Percentiles rank a stretch among this genome's conserved stretches.
Evolutionary conservation across 192 early-diverging fungal species (phyloP).

Genomic region (Phlyctochytrium planicorne): DNA sequence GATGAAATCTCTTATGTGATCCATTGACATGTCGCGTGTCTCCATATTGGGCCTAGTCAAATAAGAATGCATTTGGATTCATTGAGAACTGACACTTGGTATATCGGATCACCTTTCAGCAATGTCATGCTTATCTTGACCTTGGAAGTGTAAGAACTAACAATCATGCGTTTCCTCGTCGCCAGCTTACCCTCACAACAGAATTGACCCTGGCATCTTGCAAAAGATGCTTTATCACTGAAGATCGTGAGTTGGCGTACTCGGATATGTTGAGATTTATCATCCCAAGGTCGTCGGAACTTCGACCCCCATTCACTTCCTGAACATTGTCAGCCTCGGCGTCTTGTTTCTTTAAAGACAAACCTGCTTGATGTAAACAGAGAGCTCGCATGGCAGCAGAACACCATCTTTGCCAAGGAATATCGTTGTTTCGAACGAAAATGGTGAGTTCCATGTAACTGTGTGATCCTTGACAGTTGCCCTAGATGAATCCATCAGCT

Average conservation of each 20-base stretch:
- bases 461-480: conserved; percentile 45
- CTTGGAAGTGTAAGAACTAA: background rate
- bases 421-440: conserved; percentile 55
- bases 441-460: conserved; percentile 65
- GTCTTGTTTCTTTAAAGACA: background rate
- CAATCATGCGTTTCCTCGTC: background rate
- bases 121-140: conserved; percentile 31
- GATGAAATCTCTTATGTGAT: conserved; percentile 23
- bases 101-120: conserved; percentile 30
- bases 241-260: conserved; percentile 48
- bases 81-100: conserved; percentile 16
- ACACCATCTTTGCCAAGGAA: conserved; percentile 73
- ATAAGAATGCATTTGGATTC: background rate
- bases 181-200: conserved; percentile 14
- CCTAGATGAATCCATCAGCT: conserved; percentile 26
- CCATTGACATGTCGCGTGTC: conserved; percentile 25
- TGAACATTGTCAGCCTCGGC: conserved; percentile 25
- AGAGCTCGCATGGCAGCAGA: conserved; percentile 72
- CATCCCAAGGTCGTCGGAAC: conserved; percentile 60
- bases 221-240: conserved; percentile 25
- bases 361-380: conserved; percentile 70
- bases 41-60: conserved; percentile 19
- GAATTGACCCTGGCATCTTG: conserved; percentile 39
- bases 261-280: conserved; percentile 79
- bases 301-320: conserved; percentile 61